phyloP scores from a whole-genome alignment of 2,329 filamentous ascomycete genomes.

The Apiospora arundinis region DNA sequence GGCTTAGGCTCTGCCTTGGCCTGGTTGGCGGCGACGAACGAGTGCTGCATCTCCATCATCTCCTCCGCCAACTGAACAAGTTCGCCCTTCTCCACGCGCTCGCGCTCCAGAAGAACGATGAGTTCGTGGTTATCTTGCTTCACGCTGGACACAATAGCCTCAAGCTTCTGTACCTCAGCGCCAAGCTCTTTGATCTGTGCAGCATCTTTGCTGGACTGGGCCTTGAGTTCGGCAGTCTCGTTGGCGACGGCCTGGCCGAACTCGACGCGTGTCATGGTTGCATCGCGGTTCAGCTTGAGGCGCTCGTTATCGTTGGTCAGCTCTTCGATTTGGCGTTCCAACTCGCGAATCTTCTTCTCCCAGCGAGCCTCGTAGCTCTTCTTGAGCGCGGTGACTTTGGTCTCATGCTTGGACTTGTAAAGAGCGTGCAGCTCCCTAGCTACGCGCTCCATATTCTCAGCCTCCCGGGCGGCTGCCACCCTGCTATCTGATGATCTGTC shows the following conservation, averaged over 20 bases:
- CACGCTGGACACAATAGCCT: slow-evolving; percentile 73
- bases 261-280: slow-evolving; percentile 66
- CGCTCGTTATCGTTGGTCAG: slow-evolving; percentile 77
- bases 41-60: slow-evolving; percentile 74
- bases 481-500: slow-evolving; percentile 48
- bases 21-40: slow-evolving; percentile 44
- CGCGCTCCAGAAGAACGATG: slow-evolving; percentile 70
- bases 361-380: slow-evolving; percentile 84
- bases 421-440: slow-evolving; percentile 90
- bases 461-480: slow-evolving; percentile 59
- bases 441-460: slow-evolving; percentile 88
- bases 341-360: slow-evolving; percentile 84
- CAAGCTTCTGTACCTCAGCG: slow-evolving; percentile 76
- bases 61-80: slow-evolving; percentile 82
- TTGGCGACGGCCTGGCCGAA: slow-evolving; percentile 52
- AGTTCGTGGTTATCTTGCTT: slow-evolving; percentile 73
- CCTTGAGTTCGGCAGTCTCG: slow-evolving; percentile 53
- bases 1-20: slow-evolving; percentile 31
- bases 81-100: slow-evolving; percentile 84
- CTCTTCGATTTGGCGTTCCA: slow-evolving; percentile 74
- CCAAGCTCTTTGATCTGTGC: slow-evolving; percentile 73
- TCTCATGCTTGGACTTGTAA: slow-evolving; percentile 98
- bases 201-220: slow-evolving; percentile 67
- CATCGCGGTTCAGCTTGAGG: slow-evolving; percentile 69
- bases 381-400: slow-evolving; percentile 90